A percentile compares a stretch with the other conserved stretches of the same genome.
Conservation (phyloP, 1,284 basidiomycete genomes). For the Binderoboletus segoi region DNA sequence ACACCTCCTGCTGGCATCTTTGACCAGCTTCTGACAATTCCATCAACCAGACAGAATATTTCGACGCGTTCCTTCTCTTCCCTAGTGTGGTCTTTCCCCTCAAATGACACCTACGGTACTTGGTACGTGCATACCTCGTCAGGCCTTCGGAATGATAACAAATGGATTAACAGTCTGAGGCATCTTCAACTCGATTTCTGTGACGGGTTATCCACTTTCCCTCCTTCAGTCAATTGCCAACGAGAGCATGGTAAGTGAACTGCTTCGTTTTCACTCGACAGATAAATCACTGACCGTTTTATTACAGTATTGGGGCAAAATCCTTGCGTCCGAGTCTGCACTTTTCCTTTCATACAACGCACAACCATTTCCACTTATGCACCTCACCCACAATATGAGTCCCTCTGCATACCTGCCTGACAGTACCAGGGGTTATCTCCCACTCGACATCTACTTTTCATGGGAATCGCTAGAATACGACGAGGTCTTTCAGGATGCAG, state of each 20-base stretch:
- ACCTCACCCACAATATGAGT: slow-evolving; percentile 44
- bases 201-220: slow-evolving; percentile 3
- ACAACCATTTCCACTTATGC: slow-evolving; percentile 54
- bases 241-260: slow-evolving; percentile 13
- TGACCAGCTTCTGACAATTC: slow-evolving; percentile 40
- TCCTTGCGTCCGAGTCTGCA: slow-evolving; percentile 22
- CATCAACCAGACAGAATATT: slow-evolving; percentile 29
- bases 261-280: not conserved
- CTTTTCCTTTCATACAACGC: slow-evolving; percentile 46
- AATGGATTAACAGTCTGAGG: slow-evolving; percentile 1
- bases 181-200: slow-evolving; percentile 20
- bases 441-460: slow-evolving; percentile 51
- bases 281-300: not conserved
- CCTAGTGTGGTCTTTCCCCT: slow-evolving; percentile 22
- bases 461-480: slow-evolving; percentile 45
- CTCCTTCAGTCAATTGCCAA: slow-evolving; percentile 17
- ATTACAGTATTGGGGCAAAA: slow-evolving; percentile 9
- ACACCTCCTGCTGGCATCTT: slow-evolving; percentile 46
- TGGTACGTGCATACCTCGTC: slow-evolving; percentile 4
- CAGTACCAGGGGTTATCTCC: slow-evolving; percentile 42
- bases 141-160: not conserved
- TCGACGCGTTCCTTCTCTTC: slow-evolving; percentile 38
- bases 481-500: slow-evolving; percentile 40
- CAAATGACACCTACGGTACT: not conserved
- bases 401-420: slow-evolving; percentile 51